Percentiles rank a stretch among this genome's conserved stretches.
Conservation (phyloP, 2,329 filamentous ascomycete genomes). For the Cercospora sesami region DNA sequence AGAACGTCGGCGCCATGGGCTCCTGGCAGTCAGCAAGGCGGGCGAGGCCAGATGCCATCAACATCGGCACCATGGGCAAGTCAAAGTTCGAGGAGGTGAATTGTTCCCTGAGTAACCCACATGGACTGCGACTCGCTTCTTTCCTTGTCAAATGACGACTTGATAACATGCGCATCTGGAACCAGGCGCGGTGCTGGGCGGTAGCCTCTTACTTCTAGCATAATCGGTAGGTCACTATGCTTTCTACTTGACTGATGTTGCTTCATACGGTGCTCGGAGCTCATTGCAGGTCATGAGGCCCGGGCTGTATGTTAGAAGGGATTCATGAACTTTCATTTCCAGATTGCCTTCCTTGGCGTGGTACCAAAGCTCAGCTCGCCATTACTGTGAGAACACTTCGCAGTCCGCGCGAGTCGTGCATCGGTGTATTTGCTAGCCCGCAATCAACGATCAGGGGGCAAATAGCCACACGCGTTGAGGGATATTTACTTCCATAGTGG, state of each 20-base stretch:
- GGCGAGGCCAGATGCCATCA: neutral
- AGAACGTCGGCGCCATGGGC: constrained; percentile 6
- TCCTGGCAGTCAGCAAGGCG: neutral
- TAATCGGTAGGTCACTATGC: neutral
- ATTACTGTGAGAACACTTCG: neutral
- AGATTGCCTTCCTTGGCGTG: neutral
- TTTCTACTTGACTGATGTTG: neutral
- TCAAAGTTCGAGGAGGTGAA: neutral
- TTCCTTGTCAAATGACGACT: neutral
- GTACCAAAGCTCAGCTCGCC: neutral
- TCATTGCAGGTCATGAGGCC: neutral
- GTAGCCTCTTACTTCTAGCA: neutral
- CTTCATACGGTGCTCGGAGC: neutral
- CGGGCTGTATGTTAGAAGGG: neutral
- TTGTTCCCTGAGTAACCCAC: neutral
- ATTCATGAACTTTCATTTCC: neutral
- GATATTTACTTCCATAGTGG: neutral
- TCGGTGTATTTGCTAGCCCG: neutral
- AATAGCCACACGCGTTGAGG: neutral
- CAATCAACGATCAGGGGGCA: neutral
- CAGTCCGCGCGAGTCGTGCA: neutral
- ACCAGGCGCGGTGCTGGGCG: neutral
- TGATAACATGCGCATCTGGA: neutral
- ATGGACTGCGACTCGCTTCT: neutral
- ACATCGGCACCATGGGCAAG: constrained; percentile 8